Base-by-base conservation (phyloP, 345 rosid genomes). In the Linum trigynum region DNA sequence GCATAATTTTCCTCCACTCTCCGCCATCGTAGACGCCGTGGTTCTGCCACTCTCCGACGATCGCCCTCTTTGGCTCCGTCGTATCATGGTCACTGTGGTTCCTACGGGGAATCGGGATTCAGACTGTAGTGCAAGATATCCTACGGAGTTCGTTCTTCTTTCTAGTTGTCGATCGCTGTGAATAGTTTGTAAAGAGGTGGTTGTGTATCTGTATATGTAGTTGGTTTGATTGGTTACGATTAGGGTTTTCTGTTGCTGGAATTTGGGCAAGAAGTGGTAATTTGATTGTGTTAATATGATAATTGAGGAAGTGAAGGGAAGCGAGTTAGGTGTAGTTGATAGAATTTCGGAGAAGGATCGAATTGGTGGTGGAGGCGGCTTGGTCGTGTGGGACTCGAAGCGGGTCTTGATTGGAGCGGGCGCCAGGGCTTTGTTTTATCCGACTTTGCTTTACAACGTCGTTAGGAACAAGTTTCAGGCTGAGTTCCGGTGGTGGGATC, bases 401-500 rank as follows among this genome's bases (percentile, higher is more conserved):
- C 81, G 81, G 80, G 84, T 79, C 43, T 79, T 94, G 69, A 71
- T 94, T 42, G 99, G 99, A 74, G 96, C 84, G 14, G 97, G 99
- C 15, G 97, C 99, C 65, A 89, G 99, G 67, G 89, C 88, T 0
- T 71, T 94, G 81, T 94, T 90, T 75, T 94, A 90, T 74, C 96
- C 97, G 0, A 94, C 99, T 7, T 63, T 94, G 74, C 40, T 88
- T 48, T 94, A 90, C 81, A 94, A 94, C 80, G 90, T 90, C 74
- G 87, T 94, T 63, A 88, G 99, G 82, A 94, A 94, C 77, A 89
- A 77, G 85, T 63, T 87, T 55, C 87, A 90, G 82, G 2, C 91
- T 3, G 99, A 90, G 69, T 94, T 94, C 73, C 87, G 88, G 4
- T 94, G 99, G 99, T 94, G 99, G 99, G 97, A 94, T 75, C 74